A percentile compares a stretch with the other conserved stretches of the same genome.
Conservation (phyloP, 441 rosid genomes). For the Euphorbia celastroides region DNA sequence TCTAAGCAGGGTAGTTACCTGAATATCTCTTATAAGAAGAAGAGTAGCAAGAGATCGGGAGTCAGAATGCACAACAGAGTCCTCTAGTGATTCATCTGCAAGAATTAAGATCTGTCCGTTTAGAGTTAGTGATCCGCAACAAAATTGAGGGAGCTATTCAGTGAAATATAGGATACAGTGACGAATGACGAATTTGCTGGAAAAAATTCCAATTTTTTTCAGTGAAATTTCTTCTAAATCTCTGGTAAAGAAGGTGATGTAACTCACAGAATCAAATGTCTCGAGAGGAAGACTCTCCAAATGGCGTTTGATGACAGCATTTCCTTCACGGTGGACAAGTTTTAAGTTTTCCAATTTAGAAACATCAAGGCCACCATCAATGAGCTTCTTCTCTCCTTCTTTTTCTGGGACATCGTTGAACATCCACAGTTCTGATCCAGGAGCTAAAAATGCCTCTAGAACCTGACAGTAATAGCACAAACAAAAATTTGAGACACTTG, state of each 20-base stretch:
- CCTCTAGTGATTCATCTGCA: constrained; percentile 93
- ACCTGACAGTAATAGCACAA: constrained; percentile 34
- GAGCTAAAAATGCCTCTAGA: constrained; percentile 64
- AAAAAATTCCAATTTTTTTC: not conserved
- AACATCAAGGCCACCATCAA: constrained; percentile 64
- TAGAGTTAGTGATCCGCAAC: constrained; percentile 45
- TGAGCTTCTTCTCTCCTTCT: constrained; percentile 64
- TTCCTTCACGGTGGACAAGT: constrained; percentile 62
- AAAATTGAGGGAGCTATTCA: not conserved
- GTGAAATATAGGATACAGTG: too few relatives aligned
- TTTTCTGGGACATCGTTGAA: constrained; percentile 69
- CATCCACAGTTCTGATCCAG: constrained; percentile 79
- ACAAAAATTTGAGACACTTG: too few relatives aligned
- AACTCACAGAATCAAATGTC: constrained; percentile 67
- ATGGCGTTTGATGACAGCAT: constrained; percentile 70
- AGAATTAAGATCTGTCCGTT: constrained; percentile 80
- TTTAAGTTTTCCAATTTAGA: constrained; percentile 51
- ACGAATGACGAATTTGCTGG: not conserved
- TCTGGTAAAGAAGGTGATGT: constrained; percentile 20
- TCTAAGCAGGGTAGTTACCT: constrained; percentile 34
- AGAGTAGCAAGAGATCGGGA: constrained; percentile 94
- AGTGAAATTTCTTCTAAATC: constrained; percentile 1
- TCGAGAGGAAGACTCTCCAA: constrained; percentile 76
- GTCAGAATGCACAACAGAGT: constrained; percentile 89
- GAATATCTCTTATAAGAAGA: constrained; percentile 93